phyloP scores from a whole-genome alignment of 2,329 filamentous ascomycete species.

The Aspergillus novoparasiticus region DNA sequence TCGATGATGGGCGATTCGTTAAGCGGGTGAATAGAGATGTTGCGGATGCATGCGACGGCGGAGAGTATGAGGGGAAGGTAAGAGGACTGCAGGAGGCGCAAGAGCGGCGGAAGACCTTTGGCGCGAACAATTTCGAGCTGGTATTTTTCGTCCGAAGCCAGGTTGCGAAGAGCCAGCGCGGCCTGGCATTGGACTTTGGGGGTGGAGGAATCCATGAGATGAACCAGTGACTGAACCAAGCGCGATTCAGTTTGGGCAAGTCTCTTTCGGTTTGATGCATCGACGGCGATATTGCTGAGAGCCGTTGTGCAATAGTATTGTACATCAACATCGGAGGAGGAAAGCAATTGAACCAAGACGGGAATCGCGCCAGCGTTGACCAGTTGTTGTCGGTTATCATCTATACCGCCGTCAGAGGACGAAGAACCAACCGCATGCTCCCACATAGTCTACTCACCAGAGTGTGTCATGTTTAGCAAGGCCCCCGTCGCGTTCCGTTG shows the following conservation, averaged over 20 bases:
- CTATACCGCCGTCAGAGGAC: constrained; percentile 50
- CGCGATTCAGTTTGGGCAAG: constrained; percentile 88
- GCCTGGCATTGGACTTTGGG: constrained; percentile 98
- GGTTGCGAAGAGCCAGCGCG: constrained; percentile 86
- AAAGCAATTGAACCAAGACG: constrained; percentile 90
- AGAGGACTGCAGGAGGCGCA: constrained; percentile 89
- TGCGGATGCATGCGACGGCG: constrained; percentile 95
- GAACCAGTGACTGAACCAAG: constrained; percentile 89
- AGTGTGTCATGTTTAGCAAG: constrained; percentile 98
- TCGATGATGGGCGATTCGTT: constrained; percentile 99
- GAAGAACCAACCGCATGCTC: neutral
- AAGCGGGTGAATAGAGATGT: constrained; percentile 96
- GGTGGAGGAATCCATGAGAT: constrained; percentile 95
- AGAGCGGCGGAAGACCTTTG: constrained; percentile 78
- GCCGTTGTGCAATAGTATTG: constrained; percentile 99
- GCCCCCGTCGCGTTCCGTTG: constrained; percentile 97
- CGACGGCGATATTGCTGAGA: constrained; percentile 96
- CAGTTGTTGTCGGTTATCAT: constrained; percentile 96
- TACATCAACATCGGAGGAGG: constrained; percentile 91
- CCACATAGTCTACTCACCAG: constrained; percentile 62
- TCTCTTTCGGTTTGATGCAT: constrained; percentile 85
- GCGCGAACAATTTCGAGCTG: constrained; percentile 95
- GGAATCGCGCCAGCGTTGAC: constrained; percentile 98
- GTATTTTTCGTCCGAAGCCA: constrained; percentile 98
- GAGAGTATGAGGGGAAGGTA: constrained; percentile 95